phyloP scores from a whole-genome alignment of 2,329 filamentous ascomycete genomes.

The Aspergillus pseudonomiae region DNA sequence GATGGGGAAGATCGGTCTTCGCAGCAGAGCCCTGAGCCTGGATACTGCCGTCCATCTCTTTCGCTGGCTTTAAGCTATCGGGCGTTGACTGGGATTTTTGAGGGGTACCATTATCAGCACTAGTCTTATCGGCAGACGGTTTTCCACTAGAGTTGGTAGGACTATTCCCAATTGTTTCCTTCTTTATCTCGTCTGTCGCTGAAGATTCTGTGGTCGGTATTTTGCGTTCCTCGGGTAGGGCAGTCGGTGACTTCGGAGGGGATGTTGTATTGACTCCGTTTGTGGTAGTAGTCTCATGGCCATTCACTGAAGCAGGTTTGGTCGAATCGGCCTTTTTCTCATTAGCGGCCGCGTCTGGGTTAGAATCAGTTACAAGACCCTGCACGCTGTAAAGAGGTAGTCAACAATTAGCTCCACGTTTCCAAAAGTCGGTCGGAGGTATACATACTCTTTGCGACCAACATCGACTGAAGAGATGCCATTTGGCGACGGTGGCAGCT shows the following conservation, averaged over 20 bases:
- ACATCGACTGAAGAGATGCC: slow-evolving; percentile 33
- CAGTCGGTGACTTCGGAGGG: slow-evolving; percentile 34
- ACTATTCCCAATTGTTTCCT: slow-evolving; percentile 10
- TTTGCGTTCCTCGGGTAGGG: slow-evolving; percentile 17
- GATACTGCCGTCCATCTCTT: slow-evolving; percentile 23
- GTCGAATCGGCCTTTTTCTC: slow-evolving; percentile 20
- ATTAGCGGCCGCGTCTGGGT: slow-evolving; percentile 23
- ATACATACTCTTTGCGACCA: slow-evolving; percentile 34
- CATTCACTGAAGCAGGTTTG: slow-evolving; percentile 32
- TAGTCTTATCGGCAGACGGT: slow-evolving; percentile 6
- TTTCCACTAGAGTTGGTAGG: slow-evolving; percentile 1
- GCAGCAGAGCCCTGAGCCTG: slow-evolving; percentile 24
- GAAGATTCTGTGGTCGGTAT: slow-evolving; percentile 14
- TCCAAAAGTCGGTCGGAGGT: neutral
- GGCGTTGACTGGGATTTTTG: slow-evolving; percentile 13
- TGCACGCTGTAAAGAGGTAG: slow-evolving; percentile 24
- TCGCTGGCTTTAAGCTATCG: slow-evolving; percentile 13
- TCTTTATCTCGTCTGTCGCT: slow-evolving; percentile 14
- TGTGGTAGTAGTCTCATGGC: slow-evolving; percentile 27
- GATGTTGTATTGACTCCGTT: slow-evolving; percentile 35
- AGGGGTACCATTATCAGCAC: slow-evolving; percentile 3
- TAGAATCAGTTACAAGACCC: slow-evolving; percentile 28
- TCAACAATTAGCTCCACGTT: slow-evolving; percentile 19
- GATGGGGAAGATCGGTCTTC: slow-evolving; percentile 41
- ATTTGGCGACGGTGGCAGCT: slow-evolving; percentile 41